Conservation (phyloP, 768 basidiomycete genomes). For the Cystobasidium tubakii region DNA sequence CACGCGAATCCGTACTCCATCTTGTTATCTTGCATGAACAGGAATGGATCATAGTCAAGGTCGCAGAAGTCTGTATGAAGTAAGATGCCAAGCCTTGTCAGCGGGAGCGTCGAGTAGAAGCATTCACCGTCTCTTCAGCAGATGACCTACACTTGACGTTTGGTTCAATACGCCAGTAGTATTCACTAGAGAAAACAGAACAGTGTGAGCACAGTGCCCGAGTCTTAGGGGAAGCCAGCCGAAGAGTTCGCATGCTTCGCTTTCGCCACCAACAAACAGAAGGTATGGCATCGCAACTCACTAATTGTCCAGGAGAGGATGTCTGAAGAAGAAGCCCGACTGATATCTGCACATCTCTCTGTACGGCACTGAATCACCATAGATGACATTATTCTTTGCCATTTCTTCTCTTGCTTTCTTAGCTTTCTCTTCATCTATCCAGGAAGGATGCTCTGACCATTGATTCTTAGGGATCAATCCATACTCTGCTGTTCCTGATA, state of each 20-base stretch:
- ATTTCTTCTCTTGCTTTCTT: slow-evolving; percentile 58
- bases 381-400: slow-evolving; percentile 58
- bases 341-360: slow-evolving; percentile 85
- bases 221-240: not conserved
- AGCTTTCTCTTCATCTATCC: slow-evolving; percentile 69
- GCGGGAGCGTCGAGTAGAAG: slow-evolving; percentile 38
- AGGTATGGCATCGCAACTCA: slow-evolving; percentile 50
- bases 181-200: slow-evolving; percentile 47
- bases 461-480: slow-evolving; percentile 53
- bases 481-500: slow-evolving; percentile 41
- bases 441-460: slow-evolving; percentile 67
- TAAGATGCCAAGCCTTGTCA: not conserved
- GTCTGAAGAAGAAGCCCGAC: slow-evolving; percentile 55
- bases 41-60: slow-evolving; percentile 63
- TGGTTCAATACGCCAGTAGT: slow-evolving; percentile 91
- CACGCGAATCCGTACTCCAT: slow-evolving; percentile 67
- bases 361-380: slow-evolving; percentile 58
- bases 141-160: slow-evolving; percentile 54
- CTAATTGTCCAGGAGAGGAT: slow-evolving; percentile 53
- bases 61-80: slow-evolving; percentile 22
- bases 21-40: slow-evolving; percentile 68
- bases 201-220: slow-evolving; percentile 38
- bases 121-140: slow-evolving; percentile 57
- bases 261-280: slow-evolving; percentile 46
- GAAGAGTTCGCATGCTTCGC: not conserved